phyloP scores from a whole-genome alignment of 1,284 basidiomycete species.

The Cryptococcus floricola region DNA sequence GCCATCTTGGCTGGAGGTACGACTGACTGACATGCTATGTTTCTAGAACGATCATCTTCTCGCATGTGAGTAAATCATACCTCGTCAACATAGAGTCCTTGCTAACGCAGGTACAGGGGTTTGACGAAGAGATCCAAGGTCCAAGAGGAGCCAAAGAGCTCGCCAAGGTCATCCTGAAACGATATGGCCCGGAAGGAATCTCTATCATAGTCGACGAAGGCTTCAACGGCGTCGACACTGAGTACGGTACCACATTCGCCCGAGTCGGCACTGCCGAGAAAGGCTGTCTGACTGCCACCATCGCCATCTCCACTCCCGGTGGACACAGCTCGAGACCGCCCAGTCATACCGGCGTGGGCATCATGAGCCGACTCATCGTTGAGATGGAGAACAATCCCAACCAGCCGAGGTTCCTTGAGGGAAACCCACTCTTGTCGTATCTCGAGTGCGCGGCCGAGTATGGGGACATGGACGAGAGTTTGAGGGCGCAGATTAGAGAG shows the following conservation, averaged over 20 bases:
- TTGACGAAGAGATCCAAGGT: constrained; percentile 25
- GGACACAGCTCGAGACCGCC: constrained; percentile 61
- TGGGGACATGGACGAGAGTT: constrained; percentile 5
- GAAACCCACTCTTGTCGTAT: constrained; percentile 16
- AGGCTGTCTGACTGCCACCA: constrained; percentile 53
- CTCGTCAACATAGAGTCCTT: background rate
- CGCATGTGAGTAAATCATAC: no score
- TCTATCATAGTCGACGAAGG: constrained; percentile 36
- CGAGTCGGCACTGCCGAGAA: constrained; percentile 33
- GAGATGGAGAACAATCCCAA: constrained; percentile 16
- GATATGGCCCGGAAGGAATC: constrained; percentile 25
- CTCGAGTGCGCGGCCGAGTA: constrained; percentile 16
- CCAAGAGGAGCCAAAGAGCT: constrained; percentile 26
- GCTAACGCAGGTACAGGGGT: constrained; percentile 2
- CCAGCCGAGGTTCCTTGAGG: constrained; percentile 3
- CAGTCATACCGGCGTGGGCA: constrained; percentile 15
- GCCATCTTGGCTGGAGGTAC: background rate
- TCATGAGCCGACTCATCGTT: constrained; percentile 39
- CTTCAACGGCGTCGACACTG: constrained; percentile 26
- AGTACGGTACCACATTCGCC: constrained; percentile 28
- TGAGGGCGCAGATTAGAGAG: constrained; percentile 6
- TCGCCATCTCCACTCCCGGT: constrained; percentile 57
- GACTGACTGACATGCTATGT: background rate
- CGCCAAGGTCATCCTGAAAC: constrained; percentile 14
- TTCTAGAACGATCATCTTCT: no score